Percentiles rank a stretch among this genome's conserved stretches.
Evolutionary conservation across 257 asterid genomes (phyloP).

Genomic region (Solanum bulbocastanum): DNA sequence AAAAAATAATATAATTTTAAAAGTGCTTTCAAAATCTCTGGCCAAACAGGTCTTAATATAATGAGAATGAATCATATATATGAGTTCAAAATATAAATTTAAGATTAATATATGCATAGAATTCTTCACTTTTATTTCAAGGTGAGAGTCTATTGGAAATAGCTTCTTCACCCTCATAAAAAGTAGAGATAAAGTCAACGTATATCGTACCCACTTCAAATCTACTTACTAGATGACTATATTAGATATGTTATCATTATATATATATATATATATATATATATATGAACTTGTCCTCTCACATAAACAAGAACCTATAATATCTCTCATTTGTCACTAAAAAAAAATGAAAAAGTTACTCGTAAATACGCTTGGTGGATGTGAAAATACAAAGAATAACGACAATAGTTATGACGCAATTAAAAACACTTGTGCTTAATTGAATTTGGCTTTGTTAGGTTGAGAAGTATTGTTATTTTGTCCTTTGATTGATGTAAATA

Average conservation of each 20-base stretch:
- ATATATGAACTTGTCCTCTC: background rate
- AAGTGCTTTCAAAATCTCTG: background rate
- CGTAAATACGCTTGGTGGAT: background rate
- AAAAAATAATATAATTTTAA: background rate
- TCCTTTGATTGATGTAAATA: background rate
- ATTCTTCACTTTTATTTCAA: too few relatives aligned
- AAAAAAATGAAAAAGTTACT: background rate
- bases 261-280: too few relatives aligned
- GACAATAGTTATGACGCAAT: background rate
- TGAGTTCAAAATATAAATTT: too few relatives aligned
- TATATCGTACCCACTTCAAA: too few relatives aligned
- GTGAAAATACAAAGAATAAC: background rate
- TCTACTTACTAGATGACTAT: too few relatives aligned
- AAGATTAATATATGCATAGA: background rate
- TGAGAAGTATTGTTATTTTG: background rate
- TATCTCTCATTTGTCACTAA: background rate
- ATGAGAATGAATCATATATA: background rate
- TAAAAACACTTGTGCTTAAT: background rate
- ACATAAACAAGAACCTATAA: background rate
- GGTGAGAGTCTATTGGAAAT: background rate
- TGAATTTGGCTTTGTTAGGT: background rate
- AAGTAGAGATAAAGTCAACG: accelerated
- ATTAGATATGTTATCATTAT: too few relatives aligned
- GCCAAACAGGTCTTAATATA: background rate
- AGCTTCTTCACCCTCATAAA: too few relatives aligned